Percentiles rank a stretch among this genome's conserved stretches.
Evolutionary conservation across 1,139 yeast genomes (phyloP).

Genomic region (Saccharomyces hybrid): DNA sequence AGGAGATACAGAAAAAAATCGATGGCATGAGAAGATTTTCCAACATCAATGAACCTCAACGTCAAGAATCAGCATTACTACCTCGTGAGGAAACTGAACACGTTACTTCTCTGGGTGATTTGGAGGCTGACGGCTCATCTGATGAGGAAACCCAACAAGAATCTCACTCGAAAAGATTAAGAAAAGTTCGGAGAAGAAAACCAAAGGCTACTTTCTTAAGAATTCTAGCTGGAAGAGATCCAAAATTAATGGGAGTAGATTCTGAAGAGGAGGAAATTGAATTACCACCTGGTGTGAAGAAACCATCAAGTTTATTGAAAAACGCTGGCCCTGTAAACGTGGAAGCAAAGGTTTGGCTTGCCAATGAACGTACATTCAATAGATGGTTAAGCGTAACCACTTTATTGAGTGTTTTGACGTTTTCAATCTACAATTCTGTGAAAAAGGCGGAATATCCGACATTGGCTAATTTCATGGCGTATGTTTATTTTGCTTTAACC

Average conservation of each 20-base stretch:
- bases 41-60: slow-evolving; percentile 7
- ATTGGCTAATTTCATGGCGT: slow-evolving; percentile 61
- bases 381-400: slow-evolving; percentile 94
- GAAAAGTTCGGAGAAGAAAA: slow-evolving; percentile 8
- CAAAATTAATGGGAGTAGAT: slow-evolving; percentile 50
- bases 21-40: slow-evolving; percentile 34
- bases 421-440: slow-evolving; percentile 75
- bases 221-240: slow-evolving; percentile 29
- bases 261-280: slow-evolving; percentile 84
- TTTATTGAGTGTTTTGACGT: slow-evolving; percentile 76
- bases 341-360: slow-evolving; percentile 93
- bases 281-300: slow-evolving; percentile 81
- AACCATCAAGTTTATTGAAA: slow-evolving; percentile 71
- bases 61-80: slow-evolving; percentile 7
- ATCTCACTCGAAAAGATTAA: slow-evolving; percentile 6
- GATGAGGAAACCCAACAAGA: slow-evolving; percentile 32
- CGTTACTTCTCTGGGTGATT: slow-evolving; percentile 35
- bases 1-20: slow-evolving; percentile 42
- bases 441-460: slow-evolving; percentile 49
- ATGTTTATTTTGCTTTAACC: slow-evolving; percentile 71
- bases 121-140: slow-evolving; percentile 40
- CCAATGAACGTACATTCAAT: slow-evolving; percentile 91
- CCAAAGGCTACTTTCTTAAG: slow-evolving; percentile 24
- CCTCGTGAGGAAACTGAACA: background rate
- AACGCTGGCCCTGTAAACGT: slow-evolving; percentile 89